Base-by-base conservation (phyloP, 2,329 filamentous ascomycete species). In the Cercospora janseana region DNA sequence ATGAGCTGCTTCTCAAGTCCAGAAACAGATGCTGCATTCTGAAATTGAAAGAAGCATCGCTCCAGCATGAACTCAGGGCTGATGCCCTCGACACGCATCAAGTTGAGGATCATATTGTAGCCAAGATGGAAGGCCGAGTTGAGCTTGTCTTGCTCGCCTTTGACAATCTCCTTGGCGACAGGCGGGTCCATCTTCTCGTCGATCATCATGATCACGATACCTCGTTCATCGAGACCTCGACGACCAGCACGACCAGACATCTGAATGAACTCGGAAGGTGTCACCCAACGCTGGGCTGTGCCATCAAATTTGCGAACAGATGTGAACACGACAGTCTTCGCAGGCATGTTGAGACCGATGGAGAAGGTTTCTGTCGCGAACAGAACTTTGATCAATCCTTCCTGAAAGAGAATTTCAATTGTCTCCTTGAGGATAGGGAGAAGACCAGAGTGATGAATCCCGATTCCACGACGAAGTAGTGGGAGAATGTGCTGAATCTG, bases 151-250 rank as follows among this genome's bases (percentile, higher is more conserved):
- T 98, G 93, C 66, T 96, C 87, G 60, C 93, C 93, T 46, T 93
- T 89, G 9, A 98, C 93, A 61, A 98, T 96, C 57, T 88, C 85
- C 71, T 95, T 95, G 32, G 93, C 92, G n/a, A 86, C 84, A 2
- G 88, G 83, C 1, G 93, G 93, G 64, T 98, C 93, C 75, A 98
- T 92, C 73, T 93, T 89, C 69, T 94, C 88, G 65, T 94, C 87
- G 55, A 98, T 87, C 92, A 98, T 97, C 89, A 98, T 97, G 69
- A 98, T 97, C 60, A 98, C 93, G 61, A 97, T 94, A 79, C 93
- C 93, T 59, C 93, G 87, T 56, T 96, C 91, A 74, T 98, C 93
- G 47, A 98, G 86, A 72, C 93, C 93, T 82, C 93, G 85, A 79
- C 93, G 88, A 66, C 93, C 93, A 52, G 93, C 93, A 71, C 93